These are phyloP conservation scores for Macrolepiota dolichaula DNA, from an alignment of 768 basidiomycete species.

Conservation along the genomic window DNA sequence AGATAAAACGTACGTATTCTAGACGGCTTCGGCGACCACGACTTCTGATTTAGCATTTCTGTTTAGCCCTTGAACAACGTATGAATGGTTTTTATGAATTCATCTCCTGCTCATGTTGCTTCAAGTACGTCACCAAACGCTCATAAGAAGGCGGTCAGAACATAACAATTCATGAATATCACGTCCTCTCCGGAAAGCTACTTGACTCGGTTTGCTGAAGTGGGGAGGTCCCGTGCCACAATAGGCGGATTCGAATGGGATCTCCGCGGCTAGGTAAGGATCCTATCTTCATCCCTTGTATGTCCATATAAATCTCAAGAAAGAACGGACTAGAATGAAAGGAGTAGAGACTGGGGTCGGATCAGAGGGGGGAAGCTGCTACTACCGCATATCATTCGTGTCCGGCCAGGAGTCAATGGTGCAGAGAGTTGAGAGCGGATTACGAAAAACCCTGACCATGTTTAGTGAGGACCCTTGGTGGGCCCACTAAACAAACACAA, in stretches of 20 bases:
- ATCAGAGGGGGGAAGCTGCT: no score
- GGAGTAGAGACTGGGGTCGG: background rate
- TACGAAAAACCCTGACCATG: no score
- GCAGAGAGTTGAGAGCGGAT: no score
- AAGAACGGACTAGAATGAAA: background rate
- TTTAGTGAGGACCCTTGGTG: no score
- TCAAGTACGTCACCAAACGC: background rate
- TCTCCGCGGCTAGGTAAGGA: background rate
- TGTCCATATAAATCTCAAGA: background rate
- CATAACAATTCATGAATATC: background rate
- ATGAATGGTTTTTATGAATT: background rate
- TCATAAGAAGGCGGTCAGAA: background rate
- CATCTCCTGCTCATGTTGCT: background rate
- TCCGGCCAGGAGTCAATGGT: no score
- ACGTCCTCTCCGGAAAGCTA: background rate
- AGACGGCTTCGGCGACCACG: background rate
- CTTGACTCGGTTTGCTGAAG: background rate
- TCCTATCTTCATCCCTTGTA: background rate
- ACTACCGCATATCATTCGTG: no score
- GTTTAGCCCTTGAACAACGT: background rate
- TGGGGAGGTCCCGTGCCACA: background rate
- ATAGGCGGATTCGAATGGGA: background rate
- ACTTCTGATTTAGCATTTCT: background rate
- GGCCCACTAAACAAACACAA: no score
- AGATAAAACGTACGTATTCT: background rate